phyloP scores from a whole-genome alignment of 2,329 filamentous ascomycete species.

The Rhytidhysteron rufulum region DNA sequence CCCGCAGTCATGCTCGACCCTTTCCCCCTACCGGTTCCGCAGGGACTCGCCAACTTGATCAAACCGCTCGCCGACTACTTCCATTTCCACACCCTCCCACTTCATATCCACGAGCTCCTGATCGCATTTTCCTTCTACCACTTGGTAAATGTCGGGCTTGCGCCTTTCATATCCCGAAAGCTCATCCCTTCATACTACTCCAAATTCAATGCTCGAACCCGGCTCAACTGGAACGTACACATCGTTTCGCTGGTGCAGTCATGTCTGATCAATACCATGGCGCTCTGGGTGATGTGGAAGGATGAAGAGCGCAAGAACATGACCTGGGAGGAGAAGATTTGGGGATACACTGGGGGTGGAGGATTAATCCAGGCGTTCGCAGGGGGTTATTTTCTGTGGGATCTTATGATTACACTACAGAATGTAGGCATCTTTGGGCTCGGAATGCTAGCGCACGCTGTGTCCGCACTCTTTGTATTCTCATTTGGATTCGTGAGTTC shows the following conservation, averaged over 20 bases:
- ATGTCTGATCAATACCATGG: conserved; percentile 65
- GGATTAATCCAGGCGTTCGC: conserved; percentile 75
- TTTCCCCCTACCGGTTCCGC: conserved; percentile 60
- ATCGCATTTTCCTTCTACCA: conserved; percentile 66
- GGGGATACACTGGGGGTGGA: conserved; percentile 70
- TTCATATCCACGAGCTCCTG: conserved; percentile 75
- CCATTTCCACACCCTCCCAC: conserved; percentile 62
- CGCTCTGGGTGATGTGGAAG: conserved; percentile 65
- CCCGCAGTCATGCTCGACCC: conserved; percentile 62
- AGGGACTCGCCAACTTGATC: conserved; percentile 51
- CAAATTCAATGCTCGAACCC: conserved; percentile 58
- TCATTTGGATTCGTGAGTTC: conserved; percentile 71
- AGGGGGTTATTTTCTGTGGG: conserved; percentile 81
- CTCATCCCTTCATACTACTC: conserved; percentile 64
- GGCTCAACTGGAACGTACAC: conserved; percentile 81
- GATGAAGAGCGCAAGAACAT: conserved; percentile 67
- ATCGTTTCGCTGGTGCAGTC: conserved; percentile 81
- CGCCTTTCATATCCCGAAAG: conserved; percentile 61
- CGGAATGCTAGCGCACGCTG: conserved; percentile 74
- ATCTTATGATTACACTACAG: conserved; percentile 65
- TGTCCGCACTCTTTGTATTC: conserved; percentile 71
- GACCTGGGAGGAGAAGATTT: conserved; percentile 65
- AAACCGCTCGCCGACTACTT: conserved; percentile 63
- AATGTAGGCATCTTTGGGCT: conserved; percentile 69
- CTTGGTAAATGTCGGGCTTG: conserved; percentile 61